These are phyloP conservation scores for Ophiostoma piceae DNA, from an alignment of 2,329 filamentous ascomycete species.

Conservation along the genomic window DNA sequence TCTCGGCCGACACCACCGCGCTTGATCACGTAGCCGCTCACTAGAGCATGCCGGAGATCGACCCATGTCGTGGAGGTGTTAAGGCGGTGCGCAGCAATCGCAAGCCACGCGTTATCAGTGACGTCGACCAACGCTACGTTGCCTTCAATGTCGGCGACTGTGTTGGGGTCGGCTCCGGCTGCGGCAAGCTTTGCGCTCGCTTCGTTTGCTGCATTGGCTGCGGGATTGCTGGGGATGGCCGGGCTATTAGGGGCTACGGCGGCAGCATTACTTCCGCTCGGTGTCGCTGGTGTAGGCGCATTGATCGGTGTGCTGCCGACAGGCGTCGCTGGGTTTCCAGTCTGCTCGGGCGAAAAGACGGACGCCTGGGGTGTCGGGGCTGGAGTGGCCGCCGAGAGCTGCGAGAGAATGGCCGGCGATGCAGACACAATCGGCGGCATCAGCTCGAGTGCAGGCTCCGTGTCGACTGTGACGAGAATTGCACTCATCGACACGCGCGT, in stretches of 20 bases:
- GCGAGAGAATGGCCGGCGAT: conserved; percentile 40
- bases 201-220: neutral
- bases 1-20: conserved; percentile 51
- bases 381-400: conserved; percentile 52
- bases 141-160: conserved; percentile 39
- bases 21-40: conserved; percentile 63
- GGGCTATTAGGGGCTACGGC: conserved; percentile 21
- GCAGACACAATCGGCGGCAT: conserved; percentile 52
- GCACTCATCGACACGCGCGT: conserved; percentile 48
- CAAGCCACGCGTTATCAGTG: conserved; percentile 71
- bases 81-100: conserved; percentile 62
- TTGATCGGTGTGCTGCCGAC: conserved; percentile 34
- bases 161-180: conserved; percentile 35
- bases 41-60: conserved; percentile 53
- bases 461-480: conserved; percentile 60
- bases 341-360: conserved; percentile 58
- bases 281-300: conserved; percentile 26
- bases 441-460: conserved; percentile 58
- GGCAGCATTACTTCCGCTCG: conserved; percentile 23
- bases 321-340: conserved; percentile 46
- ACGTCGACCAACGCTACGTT: conserved; percentile 67
- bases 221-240: neutral
- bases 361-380: conserved; percentile 61
- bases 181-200: conserved; percentile 31
- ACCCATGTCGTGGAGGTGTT: conserved; percentile 54